Evolutionary conservation across 129 eudicot genomes (phyloP).

Genomic region (Solidago caesia): DNA sequence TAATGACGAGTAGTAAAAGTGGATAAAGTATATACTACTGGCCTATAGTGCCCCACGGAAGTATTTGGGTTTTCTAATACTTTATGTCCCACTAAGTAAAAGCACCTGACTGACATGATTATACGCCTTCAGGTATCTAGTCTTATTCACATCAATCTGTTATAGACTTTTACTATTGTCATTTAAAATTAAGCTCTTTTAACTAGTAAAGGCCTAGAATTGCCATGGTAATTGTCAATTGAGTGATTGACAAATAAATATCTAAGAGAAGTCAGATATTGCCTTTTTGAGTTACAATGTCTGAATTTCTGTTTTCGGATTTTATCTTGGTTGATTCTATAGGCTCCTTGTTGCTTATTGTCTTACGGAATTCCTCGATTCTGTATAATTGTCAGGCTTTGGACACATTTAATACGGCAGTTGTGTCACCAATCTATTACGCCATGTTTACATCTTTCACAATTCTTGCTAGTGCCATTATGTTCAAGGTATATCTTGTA

Average conservation of each 20-base stretch:
- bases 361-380: background rate
- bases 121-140: no score
- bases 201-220: no score
- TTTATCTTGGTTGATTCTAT: background rate
- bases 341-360: background rate
- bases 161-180: background rate
- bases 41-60: no score
- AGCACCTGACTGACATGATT: no score
- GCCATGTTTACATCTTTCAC: conserved; percentile 80
- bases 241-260: background rate
- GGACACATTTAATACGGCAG: conserved; percentile 71
- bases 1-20: no score
- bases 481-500: conserved; percentile 58
- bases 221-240: no score
- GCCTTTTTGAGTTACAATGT: background rate
- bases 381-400: conserved; percentile 51
- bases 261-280: background rate
- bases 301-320: background rate
- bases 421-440: conserved; percentile 79
- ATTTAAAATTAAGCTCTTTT: background rate
- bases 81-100: no score
- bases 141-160: background rate
- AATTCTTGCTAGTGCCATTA: conserved; percentile 76
- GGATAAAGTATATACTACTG: no score
- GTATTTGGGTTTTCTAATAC: no score